A percentile compares a stretch with the other conserved stretches of the same genome.
Evolutionary conservation across 2,329 filamentous ascomycete species (phyloP).

Genomic region (Fusarium sp.): DNA sequence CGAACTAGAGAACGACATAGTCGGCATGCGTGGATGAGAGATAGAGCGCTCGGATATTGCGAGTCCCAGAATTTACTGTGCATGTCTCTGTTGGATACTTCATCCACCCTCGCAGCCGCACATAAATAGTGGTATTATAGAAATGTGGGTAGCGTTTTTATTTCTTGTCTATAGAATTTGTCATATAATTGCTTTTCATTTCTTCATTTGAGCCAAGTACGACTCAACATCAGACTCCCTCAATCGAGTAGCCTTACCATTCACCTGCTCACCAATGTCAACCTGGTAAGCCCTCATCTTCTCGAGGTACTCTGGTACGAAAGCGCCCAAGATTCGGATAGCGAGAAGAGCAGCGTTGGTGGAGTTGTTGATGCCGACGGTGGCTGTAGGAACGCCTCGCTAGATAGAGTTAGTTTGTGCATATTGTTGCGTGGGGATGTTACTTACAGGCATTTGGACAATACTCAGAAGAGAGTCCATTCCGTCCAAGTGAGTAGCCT

Average conservation of each 20-base stretch:
- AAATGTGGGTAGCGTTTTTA: too few relatives aligned
- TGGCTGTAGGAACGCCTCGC: conserved; percentile 75
- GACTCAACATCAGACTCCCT: conserved; percentile 47
- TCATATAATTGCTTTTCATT: conserved; percentile 2
- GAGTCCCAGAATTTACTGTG: fast-evolving
- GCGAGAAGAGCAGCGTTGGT: conserved; percentile 81
- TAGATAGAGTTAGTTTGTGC: neutral
- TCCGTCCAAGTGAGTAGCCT: conserved; percentile 76
- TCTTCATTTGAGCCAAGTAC: conserved; percentile 18
- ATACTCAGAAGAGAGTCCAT: conserved; percentile 77
- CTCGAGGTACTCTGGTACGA: conserved; percentile 67
- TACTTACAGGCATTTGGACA: conserved; percentile 73
- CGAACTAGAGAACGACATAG: neutral
- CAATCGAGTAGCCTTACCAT: conserved; percentile 68
- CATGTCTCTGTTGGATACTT: too few relatives aligned
- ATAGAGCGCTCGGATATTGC: neutral
- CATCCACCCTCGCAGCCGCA: fast-evolving
- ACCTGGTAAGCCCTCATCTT: conserved; percentile 60
- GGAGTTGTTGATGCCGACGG: conserved; percentile 82
- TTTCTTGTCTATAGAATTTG: neutral
- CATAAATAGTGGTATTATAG: fast-evolving
- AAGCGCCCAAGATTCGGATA: conserved; percentile 70
- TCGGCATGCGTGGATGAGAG: fast-evolving
- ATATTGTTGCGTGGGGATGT: fast-evolving
- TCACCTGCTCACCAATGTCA: conserved; percentile 58